Evolutionary conservation across 2,329 filamentous ascomycete species (phyloP).

Genomic region (Epichloe coenophiala): DNA sequence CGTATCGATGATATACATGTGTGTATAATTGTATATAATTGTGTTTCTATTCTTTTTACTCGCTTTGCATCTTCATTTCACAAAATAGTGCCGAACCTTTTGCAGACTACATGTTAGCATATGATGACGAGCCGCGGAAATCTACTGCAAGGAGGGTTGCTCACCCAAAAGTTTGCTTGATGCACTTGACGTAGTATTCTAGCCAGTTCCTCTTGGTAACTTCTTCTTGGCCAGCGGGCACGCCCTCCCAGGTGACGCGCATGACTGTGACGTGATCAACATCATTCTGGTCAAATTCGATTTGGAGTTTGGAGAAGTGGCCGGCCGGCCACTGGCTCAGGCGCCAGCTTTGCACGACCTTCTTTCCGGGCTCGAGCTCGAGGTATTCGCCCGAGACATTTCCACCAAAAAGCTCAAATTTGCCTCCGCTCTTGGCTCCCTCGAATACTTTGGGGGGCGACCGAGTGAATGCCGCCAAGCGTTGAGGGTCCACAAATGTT

Average conservation of each 20-base stretch:
- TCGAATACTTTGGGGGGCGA: conserved; percentile 78
- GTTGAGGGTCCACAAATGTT: conserved; percentile 85
- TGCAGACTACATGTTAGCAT: not conserved
- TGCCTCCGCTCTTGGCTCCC: conserved; percentile 72
- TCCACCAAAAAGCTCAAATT: conserved; percentile 90
- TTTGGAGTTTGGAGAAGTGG: conserved; percentile 77
- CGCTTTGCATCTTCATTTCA: conserved; percentile 14
- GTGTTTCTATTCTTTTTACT: not conserved
- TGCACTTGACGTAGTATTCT: conserved; percentile 88
- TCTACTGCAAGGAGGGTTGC: conserved; percentile 15
- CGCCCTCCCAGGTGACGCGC: conserved; percentile 86
- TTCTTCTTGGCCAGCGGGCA: conserved; percentile 90
- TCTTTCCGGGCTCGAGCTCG: conserved; percentile 65
- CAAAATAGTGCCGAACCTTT: conserved; percentile 36
- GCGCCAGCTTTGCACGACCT: conserved; percentile 91
- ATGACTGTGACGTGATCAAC: conserved; percentile 87
- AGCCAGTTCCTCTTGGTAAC: conserved; percentile 93
- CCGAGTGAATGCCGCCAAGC: conserved; percentile 85
- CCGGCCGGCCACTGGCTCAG: conserved; percentile 84
- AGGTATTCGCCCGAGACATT: conserved; percentile 85
- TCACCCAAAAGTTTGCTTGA: conserved; percentile 79
- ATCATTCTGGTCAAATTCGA: conserved; percentile 95
- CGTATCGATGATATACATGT: conserved; percentile 12
- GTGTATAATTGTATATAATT: not conserved
- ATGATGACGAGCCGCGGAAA: not conserved